Evolutionary conservation across 495 filamentous ascomycete species (phyloP).

Genomic region (Hypoxylon rickii): DNA sequence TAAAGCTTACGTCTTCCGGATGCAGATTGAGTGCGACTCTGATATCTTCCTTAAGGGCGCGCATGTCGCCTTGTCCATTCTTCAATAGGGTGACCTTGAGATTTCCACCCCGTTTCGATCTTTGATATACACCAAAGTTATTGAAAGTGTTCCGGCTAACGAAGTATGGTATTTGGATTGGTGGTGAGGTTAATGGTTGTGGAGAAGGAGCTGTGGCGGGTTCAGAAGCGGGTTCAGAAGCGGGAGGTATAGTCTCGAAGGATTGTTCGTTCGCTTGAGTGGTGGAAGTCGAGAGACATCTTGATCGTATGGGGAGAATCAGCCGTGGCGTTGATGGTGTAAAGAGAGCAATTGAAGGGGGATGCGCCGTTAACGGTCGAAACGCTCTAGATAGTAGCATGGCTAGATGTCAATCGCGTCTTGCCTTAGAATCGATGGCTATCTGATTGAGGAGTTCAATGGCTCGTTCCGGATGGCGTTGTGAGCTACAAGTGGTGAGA

Average conservation of each 20-base stretch:
- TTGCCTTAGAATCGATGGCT: too few relatives aligned
- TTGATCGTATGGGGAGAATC: conserved; percentile 12
- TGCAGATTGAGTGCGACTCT: conserved; percentile 31
- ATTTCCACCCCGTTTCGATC: conserved; percentile 76
- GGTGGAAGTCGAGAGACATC: conserved; percentile 14
- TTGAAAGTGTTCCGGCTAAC: conserved; percentile 71
- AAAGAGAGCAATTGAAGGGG: conserved; percentile 1
- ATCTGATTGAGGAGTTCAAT: too few relatives aligned
- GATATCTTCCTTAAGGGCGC: conserved; percentile 54
- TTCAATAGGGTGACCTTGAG: conserved; percentile 74
- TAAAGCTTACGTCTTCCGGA: conserved; percentile 47
- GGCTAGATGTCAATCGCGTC: neutral
- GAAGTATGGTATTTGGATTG: conserved; percentile 65
- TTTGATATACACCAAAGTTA: conserved; percentile 79
- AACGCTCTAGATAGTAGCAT: conserved; percentile 24
- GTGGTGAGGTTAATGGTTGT: neutral
- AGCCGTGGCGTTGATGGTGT: conserved; percentile 3
- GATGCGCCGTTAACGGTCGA: conserved; percentile 13
- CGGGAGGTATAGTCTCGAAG: neutral
- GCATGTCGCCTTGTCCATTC: conserved; percentile 74
- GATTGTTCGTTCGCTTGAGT: neutral
- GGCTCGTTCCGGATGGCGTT: too few relatives aligned
- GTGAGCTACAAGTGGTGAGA: too few relatives aligned
- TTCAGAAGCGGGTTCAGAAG: neutral
- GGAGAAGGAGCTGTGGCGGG: neutral